These are phyloP conservation scores for Tremellales sp. DNA, from an alignment of 1,284 basidiomycete genomes.

Conservation along the genomic window DNA sequence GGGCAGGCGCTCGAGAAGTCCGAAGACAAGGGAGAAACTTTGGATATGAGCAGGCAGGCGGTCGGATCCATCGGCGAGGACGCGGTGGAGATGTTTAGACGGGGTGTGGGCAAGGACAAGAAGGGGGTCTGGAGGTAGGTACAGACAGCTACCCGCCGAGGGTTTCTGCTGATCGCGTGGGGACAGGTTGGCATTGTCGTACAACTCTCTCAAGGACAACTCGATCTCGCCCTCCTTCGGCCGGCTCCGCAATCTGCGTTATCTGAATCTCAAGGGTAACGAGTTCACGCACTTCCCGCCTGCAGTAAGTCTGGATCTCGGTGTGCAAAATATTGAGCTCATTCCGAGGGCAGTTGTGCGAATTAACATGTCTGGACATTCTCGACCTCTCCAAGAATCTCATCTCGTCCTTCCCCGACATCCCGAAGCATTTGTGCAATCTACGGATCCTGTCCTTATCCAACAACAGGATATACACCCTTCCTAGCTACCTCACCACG, in stretches of 20 bases:
- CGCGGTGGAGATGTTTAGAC: constrained; percentile 64
- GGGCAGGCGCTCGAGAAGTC: constrained; percentile 64
- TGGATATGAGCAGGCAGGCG: constrained; percentile 73
- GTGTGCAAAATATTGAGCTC: constrained; percentile 2
- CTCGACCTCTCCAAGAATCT: constrained; percentile 93
- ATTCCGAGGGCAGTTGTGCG: constrained; percentile 60
- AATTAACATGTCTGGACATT: constrained; percentile 85
- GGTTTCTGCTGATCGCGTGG: neutral
- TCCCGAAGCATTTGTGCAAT: constrained; percentile 73
- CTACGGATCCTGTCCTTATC: constrained; percentile 87
- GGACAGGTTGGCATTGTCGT: constrained; percentile 73
- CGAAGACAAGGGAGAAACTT: constrained; percentile 70
- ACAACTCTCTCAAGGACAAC: constrained; percentile 67
- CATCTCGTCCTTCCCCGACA: constrained; percentile 70
- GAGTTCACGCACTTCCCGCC: constrained; percentile 77
- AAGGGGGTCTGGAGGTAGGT: constrained; percentile 65
- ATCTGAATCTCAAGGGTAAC: constrained; percentile 91
- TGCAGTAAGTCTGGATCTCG: constrained; percentile 62
- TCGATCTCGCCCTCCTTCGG: constrained; percentile 77
- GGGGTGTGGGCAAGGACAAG: constrained; percentile 57
- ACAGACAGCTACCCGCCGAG: neutral
- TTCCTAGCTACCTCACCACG: constrained; percentile 73
- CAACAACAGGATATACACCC: constrained; percentile 72
- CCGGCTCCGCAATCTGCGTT: constrained; percentile 71
- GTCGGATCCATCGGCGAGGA: constrained; percentile 69